phyloP scores from a whole-genome alignment of 352 stramenopile genomes.

The Phytophthora sp. region DNA sequence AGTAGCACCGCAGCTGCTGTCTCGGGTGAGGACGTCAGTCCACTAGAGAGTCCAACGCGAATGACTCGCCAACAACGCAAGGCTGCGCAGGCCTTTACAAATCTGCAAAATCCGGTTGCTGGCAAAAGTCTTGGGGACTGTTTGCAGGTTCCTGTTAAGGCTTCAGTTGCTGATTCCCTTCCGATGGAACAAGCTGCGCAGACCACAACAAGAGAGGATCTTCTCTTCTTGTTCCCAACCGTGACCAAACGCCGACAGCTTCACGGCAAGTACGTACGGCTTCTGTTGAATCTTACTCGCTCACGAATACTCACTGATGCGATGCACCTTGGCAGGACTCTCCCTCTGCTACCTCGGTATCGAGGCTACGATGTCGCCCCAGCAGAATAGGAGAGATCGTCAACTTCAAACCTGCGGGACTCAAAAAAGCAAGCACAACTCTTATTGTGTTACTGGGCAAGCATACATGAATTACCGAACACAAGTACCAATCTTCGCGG shows the following conservation, averaged over 20 bases:
- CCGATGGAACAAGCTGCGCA: background rate
- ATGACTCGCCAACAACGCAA: slow-evolving; percentile 41
- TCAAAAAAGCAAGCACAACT: background rate
- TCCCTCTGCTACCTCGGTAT: slow-evolving; percentile 39
- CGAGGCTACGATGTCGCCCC: slow-evolving; percentile 26
- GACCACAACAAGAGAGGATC: slow-evolving; percentile 4
- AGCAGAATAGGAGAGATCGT: slow-evolving; percentile 2
- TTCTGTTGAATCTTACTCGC: no score
- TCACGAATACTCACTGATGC: slow-evolving; percentile 6
- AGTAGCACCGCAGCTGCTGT: slow-evolving; percentile 1
- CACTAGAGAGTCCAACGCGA: slow-evolving; percentile 7
- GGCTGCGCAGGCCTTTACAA: slow-evolving; percentile 38
- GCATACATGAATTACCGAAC: slow-evolving; percentile 37
- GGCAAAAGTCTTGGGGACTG: slow-evolving; percentile 31
- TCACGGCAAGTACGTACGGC: slow-evolving; percentile 46
- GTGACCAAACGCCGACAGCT: slow-evolving; percentile 48
- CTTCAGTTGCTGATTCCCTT: background rate
- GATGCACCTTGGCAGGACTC: slow-evolving; percentile 17
- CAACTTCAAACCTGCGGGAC: background rate
- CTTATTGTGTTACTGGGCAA: slow-evolving; percentile 18
- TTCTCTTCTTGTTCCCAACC: slow-evolving; percentile 49
- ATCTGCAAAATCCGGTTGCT: slow-evolving; percentile 36
- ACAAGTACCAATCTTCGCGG: slow-evolving; percentile 30
- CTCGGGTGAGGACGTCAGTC: slow-evolving; percentile 5
- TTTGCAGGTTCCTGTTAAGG: slow-evolving; percentile 9